Conservation (phyloP, 345 rosid genomes). For the Boechera divaricarpa region DNA sequence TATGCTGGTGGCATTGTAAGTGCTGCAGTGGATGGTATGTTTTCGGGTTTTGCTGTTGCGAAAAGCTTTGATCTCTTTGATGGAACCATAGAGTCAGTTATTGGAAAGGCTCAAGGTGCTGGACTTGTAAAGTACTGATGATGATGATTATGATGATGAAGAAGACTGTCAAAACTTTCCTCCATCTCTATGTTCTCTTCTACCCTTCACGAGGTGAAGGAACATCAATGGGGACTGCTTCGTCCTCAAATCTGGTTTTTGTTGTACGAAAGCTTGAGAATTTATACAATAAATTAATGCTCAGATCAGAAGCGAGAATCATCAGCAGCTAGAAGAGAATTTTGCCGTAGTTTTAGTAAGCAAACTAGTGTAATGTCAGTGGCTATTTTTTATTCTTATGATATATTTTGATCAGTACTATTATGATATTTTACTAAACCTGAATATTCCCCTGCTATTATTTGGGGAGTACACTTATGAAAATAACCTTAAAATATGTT, state of each 20-base stretch:
- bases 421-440: not conserved
- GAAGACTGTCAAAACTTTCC: not conserved
- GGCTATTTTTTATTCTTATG: not conserved
- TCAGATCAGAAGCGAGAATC: not conserved
- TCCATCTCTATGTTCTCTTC: not conserved
- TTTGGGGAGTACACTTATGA: too few relatives aligned
- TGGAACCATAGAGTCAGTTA: conserved; percentile 61
- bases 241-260: conserved; percentile 21
- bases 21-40: conserved; percentile 98
- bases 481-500: too few relatives aligned
- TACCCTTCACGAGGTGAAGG: conserved; percentile 5
- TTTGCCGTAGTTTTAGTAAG: conserved; percentile 25
- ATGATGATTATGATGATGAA: conserved; percentile 38
- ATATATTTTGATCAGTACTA: not conserved
- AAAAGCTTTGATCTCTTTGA: conserved; percentile 61
- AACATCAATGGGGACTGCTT: conserved; percentile 10
- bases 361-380: conserved; percentile 12
- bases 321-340: conserved; percentile 10
- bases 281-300: not conserved
- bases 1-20: conserved; percentile 98
- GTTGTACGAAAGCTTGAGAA: conserved; percentile 31
- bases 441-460: too few relatives aligned
- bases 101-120: conserved; percentile 70
- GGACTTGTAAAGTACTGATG: conserved; percentile 66
- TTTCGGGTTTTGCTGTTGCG: conserved; percentile 84